phyloP scores from a whole-genome alignment of 768 basidiomycete species.

The Rhizopogon sp. region DNA sequence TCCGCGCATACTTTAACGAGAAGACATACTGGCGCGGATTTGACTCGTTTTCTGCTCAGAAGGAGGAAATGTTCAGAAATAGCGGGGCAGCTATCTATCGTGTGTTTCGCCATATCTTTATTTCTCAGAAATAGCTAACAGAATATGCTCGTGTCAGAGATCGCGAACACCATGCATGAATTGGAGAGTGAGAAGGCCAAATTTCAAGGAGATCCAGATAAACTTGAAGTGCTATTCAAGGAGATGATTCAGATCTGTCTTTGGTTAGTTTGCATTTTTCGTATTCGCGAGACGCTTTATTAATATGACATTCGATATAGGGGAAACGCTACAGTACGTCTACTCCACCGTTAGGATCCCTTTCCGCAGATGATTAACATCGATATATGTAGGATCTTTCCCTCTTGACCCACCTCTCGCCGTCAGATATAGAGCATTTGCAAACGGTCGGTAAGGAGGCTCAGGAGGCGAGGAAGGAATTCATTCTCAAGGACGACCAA shows the following conservation, averaged over 20 bases:
- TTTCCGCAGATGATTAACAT: background rate
- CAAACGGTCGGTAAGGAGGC: slow-evolving; percentile 83
- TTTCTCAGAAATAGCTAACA: background rate
- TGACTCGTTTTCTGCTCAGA: slow-evolving; percentile 83
- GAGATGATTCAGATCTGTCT: slow-evolving; percentile 91
- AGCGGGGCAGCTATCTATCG: slow-evolving; percentile 76
- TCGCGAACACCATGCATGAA: slow-evolving; percentile 69
- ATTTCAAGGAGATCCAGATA: slow-evolving; percentile 42
- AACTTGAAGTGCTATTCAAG: slow-evolving; percentile 61
- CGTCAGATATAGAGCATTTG: slow-evolving; percentile 75
- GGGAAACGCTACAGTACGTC: slow-evolving; percentile 86
- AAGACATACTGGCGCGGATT: slow-evolving; percentile 67
- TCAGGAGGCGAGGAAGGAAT: slow-evolving; percentile 68
- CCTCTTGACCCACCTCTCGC: slow-evolving; percentile 79
- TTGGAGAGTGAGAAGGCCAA: slow-evolving; percentile 46
- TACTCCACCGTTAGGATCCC: background rate
- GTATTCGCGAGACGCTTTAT: background rate
- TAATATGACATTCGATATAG: slow-evolving; percentile 31
- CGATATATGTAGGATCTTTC: slow-evolving; percentile 71
- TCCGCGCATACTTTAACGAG: slow-evolving; percentile 67
- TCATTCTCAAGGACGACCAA: slow-evolving; percentile 84
- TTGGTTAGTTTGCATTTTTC: slow-evolving; percentile 42
- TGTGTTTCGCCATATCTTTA: slow-evolving; percentile 30
- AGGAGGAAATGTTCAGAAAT: slow-evolving; percentile 75
- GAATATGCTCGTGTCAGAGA: slow-evolving; percentile 37